Base-by-base conservation (phyloP, 2,329 filamentous ascomycete genomes). In the Scolecobasidium constrictum region DNA sequence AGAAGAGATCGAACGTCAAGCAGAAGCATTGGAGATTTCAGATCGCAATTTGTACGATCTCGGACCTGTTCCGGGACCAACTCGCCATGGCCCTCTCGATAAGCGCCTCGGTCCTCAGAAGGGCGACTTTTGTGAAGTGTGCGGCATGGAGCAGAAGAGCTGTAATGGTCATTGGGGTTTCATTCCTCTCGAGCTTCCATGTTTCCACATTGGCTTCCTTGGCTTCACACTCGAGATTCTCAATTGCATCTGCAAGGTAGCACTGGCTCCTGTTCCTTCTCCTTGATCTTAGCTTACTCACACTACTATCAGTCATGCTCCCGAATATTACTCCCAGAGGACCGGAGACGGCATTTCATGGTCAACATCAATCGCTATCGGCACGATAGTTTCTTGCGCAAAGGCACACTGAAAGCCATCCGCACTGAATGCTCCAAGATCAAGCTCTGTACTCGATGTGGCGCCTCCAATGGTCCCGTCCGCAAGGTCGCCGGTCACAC, bases 81-180 rank as follows among this genome's bases (percentile, higher is more conserved):
- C 81, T 55, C 79, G 87, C 57, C 77, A 96, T 69, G 92, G 92
- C 35, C 86, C 90, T 35, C 77, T 96, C 49, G 92, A 98, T 63
- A 73, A 77, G 48, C 84, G 84, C 57, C 76, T 98, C 68, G 88
- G 88, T 50, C 94, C 88, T 13, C 86, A 78, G 58, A 96, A 96
- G 64, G 74, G 68, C 3, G 83, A 77, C 18, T 73, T 69, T 46
- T 98, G 92, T 60, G 69, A 77, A 35, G 96, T 92, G 12, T 98
- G 92, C 59, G 78, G 84, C 38, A 78, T 88, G 56, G 74, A 78
- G 13, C 69, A 96, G 21, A 77, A 86, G 53, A 78, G 82, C 50
- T 98, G 92, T 62, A 92, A 86, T 52, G 92, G 92, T 11, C 92
- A 98, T 62, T 98, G 96, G 56, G 92, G 92, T 37, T 83, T 95